A percentile compares a stretch with the other conserved stretches of the same genome.
phyloP scores from a whole-genome alignment of 805 yeast genomes.

The Wickerhamiella sorbophila region DNA sequence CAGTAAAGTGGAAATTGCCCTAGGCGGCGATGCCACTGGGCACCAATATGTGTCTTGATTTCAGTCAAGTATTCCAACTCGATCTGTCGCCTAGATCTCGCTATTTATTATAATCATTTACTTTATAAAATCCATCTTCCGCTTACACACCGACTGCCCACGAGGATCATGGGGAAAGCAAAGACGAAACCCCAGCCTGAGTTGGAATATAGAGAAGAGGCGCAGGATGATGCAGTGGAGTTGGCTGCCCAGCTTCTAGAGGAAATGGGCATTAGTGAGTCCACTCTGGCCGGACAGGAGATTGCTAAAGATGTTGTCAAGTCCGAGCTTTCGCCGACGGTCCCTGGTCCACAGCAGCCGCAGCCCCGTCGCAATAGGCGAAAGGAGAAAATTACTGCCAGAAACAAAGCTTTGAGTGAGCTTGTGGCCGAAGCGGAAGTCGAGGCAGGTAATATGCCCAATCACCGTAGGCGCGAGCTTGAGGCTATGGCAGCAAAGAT shows the following conservation, averaged over 20 bases:
- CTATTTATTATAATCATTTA: too few relatives aligned
- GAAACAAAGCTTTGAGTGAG: conserved; percentile 53
- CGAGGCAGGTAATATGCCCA: conserved; percentile 56
- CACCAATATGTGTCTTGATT: too few relatives aligned
- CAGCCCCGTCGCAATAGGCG: conserved; percentile 57
- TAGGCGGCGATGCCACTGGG: too few relatives aligned
- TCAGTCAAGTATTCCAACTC: too few relatives aligned
- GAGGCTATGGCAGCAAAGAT: conserved; percentile 48
- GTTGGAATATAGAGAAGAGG: conserved; percentile 21
- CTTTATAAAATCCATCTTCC: too few relatives aligned
- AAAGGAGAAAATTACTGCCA: conserved; percentile 63
- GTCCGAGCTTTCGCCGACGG: conserved; percentile 4
- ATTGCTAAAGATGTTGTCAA: conserved; percentile 9
- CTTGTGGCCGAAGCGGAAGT: conserved; percentile 50
- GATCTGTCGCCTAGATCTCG: too few relatives aligned
- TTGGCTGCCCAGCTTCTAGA: conserved; percentile 58
- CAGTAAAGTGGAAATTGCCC: too few relatives aligned
- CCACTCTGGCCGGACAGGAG: conserved; percentile 5
- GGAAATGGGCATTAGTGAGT: conserved; percentile 34
- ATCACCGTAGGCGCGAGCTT: conserved; percentile 56
- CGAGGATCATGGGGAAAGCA: conserved; percentile 20
- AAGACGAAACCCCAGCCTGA: conserved; percentile 48
- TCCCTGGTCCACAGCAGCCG: conserved; percentile 16
- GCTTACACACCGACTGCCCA: too few relatives aligned
- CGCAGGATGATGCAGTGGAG: conserved; percentile 21